Evolutionary conservation across 371 early-diverging fungal genomes (phyloP), one percentile per base, ranked within the genome.

Genomic region (Massospora cicadina): DNA sequence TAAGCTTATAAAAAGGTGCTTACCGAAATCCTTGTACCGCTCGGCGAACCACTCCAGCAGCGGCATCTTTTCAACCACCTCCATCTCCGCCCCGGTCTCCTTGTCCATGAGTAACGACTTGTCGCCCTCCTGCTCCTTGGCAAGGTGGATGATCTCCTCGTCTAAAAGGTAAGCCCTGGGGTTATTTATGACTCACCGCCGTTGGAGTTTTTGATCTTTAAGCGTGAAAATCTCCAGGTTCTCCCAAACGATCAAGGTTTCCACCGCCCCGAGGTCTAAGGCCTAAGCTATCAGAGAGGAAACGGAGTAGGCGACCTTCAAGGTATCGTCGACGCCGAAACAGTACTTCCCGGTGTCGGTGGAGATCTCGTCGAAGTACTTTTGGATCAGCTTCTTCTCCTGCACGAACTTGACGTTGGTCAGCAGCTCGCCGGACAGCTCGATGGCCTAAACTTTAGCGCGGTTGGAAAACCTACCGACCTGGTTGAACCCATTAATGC

Each of bases 31-130:
- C 81, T 93, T 93, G 82, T 98, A 99, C 67, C 93, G 82, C 69
- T 96, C 97, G 29, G 99, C 91, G 66, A 99, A 88, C 99, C 99
- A 99, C 78, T 99, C 99, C 62, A 98, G 77, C 67, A 98, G 75
- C 1, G 87, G 75, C 70, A 79, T 80, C 67, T 80, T 85, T 28
- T 93, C 90, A 30, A 88, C 79, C 7, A 84, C 72, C 70, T 92
- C 93, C 71, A 89, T 80, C 71, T 88, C 87, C 23, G 68, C 66
- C 7, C 79, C 80, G 32, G 81, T 80, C n/a, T 72, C 76, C n/a
- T 75, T 68, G 68, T 85, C 88, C 32, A 80, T 68, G 66, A 89
- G 81, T 66, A 78, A 66, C 29, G 77, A 70, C 55, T 82, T 81
- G 24, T 83, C 79, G 72, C 82, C 80, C 71, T 93, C 95, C 72